Percentiles rank a stretch among this genome's conserved stretches.
phyloP scores from a whole-genome alignment of 495 filamentous ascomycete genomes.

The Lichenothelia convexa region DNA sequence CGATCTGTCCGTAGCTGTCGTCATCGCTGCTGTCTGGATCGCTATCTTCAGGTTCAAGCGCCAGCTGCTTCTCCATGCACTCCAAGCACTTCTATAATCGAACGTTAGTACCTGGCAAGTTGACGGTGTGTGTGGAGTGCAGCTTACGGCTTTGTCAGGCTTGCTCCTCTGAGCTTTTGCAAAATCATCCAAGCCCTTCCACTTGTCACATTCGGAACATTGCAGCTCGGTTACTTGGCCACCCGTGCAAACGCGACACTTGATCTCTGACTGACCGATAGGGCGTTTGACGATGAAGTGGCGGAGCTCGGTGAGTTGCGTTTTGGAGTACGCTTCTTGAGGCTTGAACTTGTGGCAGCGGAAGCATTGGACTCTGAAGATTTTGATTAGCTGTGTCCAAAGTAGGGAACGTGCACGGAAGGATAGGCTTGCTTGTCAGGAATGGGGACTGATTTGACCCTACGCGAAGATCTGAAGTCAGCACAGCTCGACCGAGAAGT shows the following conservation, averaged over 20 bases:
- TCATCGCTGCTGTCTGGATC: conserved; percentile 5
- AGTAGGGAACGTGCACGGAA: too few relatives aligned
- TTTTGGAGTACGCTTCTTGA: conserved; percentile 7
- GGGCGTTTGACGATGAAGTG: conserved; percentile 2
- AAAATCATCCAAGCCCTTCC: conserved; percentile 33
- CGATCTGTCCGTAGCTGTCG: too few relatives aligned
- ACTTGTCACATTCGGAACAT: conserved; percentile 27
- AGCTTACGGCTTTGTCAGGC: conserved; percentile 24
- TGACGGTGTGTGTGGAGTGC: not conserved
- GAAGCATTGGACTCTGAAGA: conserved; percentile 4
- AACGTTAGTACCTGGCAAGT: not conserved
- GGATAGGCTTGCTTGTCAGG: too few relatives aligned
- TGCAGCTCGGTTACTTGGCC: conserved; percentile 17
- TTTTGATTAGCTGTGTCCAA: not conserved
- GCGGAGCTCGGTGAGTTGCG: conserved; percentile 7
- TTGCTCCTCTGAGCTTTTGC: conserved; percentile 35
- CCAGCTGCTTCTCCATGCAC: conserved; percentile 11
- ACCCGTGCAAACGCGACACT: conserved; percentile 19
- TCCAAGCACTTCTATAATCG: conserved; percentile 7
- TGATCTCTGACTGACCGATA: conserved; percentile 7
- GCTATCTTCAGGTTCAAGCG: conserved; percentile 1
- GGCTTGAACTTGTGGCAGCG: conserved; percentile 5
- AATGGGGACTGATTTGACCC: too few relatives aligned
- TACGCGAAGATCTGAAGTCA: too few relatives aligned
- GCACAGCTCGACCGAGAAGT: too few relatives aligned